These are phyloP conservation scores for Thalassiosira profunda DNA, from an alignment of 108 stramenopile species.

Conservation along the genomic window DNA sequence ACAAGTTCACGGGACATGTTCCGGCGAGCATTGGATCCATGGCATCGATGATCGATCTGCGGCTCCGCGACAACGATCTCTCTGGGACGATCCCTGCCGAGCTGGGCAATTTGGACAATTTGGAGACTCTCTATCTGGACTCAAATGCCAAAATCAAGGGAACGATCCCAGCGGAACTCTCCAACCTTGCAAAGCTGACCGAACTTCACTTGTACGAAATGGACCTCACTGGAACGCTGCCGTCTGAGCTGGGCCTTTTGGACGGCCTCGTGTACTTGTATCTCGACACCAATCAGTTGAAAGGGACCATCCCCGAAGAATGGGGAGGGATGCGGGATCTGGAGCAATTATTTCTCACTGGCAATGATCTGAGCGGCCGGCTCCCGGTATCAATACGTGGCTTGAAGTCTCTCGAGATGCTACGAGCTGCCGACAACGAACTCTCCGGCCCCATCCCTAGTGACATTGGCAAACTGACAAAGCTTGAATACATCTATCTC, in stretches of 20 bases:
- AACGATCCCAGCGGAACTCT: slow-evolving; percentile 17
- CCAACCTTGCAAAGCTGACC: slow-evolving; percentile 15
- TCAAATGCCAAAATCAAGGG: slow-evolving; percentile 41
- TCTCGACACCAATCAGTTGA: slow-evolving; percentile 52
- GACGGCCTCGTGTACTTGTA: slow-evolving; percentile 53
- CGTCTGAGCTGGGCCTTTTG: slow-evolving; percentile 34
- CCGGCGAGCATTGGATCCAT: slow-evolving; percentile 30
- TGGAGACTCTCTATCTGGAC: slow-evolving; percentile 21
- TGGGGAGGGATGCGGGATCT: slow-evolving; percentile 48
- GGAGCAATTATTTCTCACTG: slow-evolving; percentile 33
- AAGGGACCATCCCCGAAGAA: slow-evolving; percentile 56
- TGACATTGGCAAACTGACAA: slow-evolving; percentile 44
- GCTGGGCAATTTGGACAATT: slow-evolving; percentile 14
- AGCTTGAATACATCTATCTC: slow-evolving; percentile 38
- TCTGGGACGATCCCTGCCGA: slow-evolving; percentile 55
- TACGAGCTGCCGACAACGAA: slow-evolving; percentile 25
- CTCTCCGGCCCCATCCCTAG: slow-evolving; percentile 24
- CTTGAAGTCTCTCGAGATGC: slow-evolving; percentile 9
- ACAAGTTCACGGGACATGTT: slow-evolving; percentile 51
- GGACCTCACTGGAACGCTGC: slow-evolving; percentile 35
- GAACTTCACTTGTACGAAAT: slow-evolving; percentile 47
- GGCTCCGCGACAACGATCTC: slow-evolving; percentile 62
- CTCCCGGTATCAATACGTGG: slow-evolving; percentile 36
- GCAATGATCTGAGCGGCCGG: slow-evolving; percentile 55
- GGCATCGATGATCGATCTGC: slow-evolving; percentile 49